Conservation (phyloP, 2,329 filamentous ascomycete genomes). For the Aureobasidium sp. region DNA sequence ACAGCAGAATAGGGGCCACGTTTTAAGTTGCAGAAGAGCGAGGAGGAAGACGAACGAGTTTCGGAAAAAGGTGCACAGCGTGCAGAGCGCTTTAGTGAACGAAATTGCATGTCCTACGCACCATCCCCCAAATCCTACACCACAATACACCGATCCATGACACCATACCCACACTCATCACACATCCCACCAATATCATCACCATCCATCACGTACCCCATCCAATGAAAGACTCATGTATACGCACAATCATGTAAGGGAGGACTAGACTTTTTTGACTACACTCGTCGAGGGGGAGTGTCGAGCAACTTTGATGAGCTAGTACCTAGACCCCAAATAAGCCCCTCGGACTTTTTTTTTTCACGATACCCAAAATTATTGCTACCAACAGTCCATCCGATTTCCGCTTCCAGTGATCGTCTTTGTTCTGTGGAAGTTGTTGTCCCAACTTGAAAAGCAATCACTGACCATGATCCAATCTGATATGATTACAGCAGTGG, state of each 20-base stretch:
- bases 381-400: too few relatives aligned
- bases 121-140: neutral
- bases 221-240: conserved; percentile 13
- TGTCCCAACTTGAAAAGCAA: too few relatives aligned
- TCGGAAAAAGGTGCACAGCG: neutral
- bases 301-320: neutral
- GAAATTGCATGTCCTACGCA: neutral
- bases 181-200: neutral
- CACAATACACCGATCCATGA: neutral
- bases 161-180: conserved; percentile 1
- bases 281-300: neutral
- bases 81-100: neutral
- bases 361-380: neutral
- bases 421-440: too few relatives aligned
- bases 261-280: conserved; percentile 8
- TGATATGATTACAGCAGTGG: too few relatives aligned
- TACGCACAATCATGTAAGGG: conserved; percentile 17
- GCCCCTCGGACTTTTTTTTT: neutral
- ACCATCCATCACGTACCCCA: neutral
- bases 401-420: too few relatives aligned
- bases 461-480: too few relatives aligned
- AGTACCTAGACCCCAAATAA: conserved; percentile 3
- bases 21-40: conserved; percentile 4
- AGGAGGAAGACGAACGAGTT: neutral
- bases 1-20: conserved; percentile 13